Percentiles rank a stretch among this genome's conserved stretches.
Conservation (phyloP, 78 protist species). For the Creolimax fragrantissima region DNA sequence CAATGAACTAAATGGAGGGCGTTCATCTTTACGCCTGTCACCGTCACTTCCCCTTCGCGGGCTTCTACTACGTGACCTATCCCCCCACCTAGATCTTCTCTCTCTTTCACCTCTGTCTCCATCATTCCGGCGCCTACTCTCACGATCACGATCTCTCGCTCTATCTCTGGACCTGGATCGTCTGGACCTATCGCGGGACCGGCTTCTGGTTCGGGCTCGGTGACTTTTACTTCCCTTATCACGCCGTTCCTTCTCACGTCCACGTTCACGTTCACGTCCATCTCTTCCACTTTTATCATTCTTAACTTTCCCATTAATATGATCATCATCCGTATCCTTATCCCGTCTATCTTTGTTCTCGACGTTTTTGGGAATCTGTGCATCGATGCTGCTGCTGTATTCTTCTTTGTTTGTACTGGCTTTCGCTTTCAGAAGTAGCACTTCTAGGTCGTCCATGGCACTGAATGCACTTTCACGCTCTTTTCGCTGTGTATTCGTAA, state of each 20-base stretch:
- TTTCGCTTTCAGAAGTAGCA: not conserved
- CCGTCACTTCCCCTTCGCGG: too few species aligned
- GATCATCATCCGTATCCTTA: not conserved
- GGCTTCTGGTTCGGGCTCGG: not conserved
- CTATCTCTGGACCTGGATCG: not conserved
- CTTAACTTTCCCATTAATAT: too few species aligned
- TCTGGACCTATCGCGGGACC: not conserved
- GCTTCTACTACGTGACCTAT: not conserved
- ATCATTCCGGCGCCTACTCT: not conserved
- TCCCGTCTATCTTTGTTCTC: not conserved
- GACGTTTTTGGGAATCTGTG: too few species aligned
- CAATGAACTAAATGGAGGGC: not conserved
- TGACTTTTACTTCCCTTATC: not conserved
- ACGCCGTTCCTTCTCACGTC: not conserved
- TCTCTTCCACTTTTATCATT: not conserved
- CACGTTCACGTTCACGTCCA: not conserved
- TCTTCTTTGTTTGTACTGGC: not conserved
- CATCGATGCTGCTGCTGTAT: not conserved
- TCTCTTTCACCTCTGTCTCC: not conserved
- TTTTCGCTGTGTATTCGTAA: not conserved
- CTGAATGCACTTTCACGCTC: not conserved
- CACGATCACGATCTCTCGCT: not conserved
- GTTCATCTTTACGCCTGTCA: too few species aligned
- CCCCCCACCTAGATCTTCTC: not conserved
- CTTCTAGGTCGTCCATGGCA: slow-evolving; percentile 16